Percentiles rank a stretch among this genome's conserved stretches.
Evolutionary conservation across 805 yeast species (phyloP).

Genomic region (Candida glaebosa): DNA sequence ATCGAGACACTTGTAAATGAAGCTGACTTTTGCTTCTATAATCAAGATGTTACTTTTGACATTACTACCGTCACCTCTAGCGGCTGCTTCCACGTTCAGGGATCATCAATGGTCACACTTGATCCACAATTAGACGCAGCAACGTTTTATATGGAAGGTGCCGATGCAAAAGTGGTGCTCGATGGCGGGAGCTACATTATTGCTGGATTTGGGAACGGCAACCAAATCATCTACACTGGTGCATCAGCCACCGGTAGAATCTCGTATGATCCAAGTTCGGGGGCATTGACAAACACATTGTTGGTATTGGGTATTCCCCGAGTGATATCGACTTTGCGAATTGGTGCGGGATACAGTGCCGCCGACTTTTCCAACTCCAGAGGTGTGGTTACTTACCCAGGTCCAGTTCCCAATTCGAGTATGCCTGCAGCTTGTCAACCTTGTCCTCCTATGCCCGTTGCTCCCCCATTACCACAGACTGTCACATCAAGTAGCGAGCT

Average conservation of each 20-base stretch:
- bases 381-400: constrained; percentile 14
- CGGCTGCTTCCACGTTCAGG: constrained; percentile 23
- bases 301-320: no score
- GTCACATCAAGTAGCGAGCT: no score
- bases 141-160: constrained; percentile 15
- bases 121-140: constrained; percentile 13
- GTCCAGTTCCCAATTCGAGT: constrained; percentile 17
- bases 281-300: constrained; percentile 17
- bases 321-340: constrained; percentile 12
- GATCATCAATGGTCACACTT: constrained; percentile 11
- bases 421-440: constrained; percentile 19
- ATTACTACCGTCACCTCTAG: no score
- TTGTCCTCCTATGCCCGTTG: constrained; percentile 17
- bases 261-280: constrained; percentile 12
- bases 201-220: constrained; percentile 24
- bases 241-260: constrained; percentile 10
- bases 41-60: no score
- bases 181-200: constrained; percentile 15
- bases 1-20: no score
- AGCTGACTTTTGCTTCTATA: constrained; percentile 26
- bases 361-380: constrained; percentile 11
- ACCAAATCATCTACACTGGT: constrained; percentile 18
- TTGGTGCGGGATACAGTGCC: constrained; percentile 21
- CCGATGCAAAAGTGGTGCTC: constrained; percentile 15
- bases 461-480: no score